Base-by-base conservation (phyloP, 1,139 yeast species). In the Meyerozyma guilliermondii region DNA sequence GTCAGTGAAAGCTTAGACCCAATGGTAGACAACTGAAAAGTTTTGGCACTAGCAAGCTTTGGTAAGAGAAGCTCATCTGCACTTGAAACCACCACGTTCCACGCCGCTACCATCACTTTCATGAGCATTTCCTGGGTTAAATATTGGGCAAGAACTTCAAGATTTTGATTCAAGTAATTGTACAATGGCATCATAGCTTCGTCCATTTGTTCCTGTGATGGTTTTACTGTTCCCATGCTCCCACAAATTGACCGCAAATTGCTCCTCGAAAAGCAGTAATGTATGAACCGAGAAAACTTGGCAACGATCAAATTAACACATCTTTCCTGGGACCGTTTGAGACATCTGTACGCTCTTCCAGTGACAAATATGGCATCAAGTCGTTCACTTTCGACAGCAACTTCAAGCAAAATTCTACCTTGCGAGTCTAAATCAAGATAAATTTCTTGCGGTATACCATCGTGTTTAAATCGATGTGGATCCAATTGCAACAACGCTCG, bases 301-400 rank as follows among this genome's bases (percentile, higher is more conserved):
- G 76, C 83, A 6, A 85, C 91, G 50, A 87, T 78, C 44, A 80
- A 62, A 44, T 82, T 78, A 43, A 83, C 73, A 55, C 83, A 77
- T 49, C 84, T 77, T 43, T 81, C 81, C 60, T 81, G 80, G 2
- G 81, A 71, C 48, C 91, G 70, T 37, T 70, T 66, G 36, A 88
- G 62, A 0, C 82, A 71, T 52, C 95, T 68, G 54, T 83, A 80
- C 0, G 91, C 83, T 50, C 85, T 74, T 2, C 95, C 95, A 68
- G 87, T 76, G 35, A 82, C 83, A 57, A 86, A 88, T 16, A 85
- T 69, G 1, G 92, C 86, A 61, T 87, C 95, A 33, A 76, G 78
- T 35, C 83, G 72, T 54, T 88, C 95, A 49, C 82, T 80, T 58
- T 88, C 96, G 54, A 87, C 79, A 0, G 89, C 81, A 3, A 88